Evolutionary conservation across 2,329 filamentous ascomycete species (phyloP), one percentile per base, ranked within the genome.

Genomic region (Hyphodiscus sp.): DNA sequence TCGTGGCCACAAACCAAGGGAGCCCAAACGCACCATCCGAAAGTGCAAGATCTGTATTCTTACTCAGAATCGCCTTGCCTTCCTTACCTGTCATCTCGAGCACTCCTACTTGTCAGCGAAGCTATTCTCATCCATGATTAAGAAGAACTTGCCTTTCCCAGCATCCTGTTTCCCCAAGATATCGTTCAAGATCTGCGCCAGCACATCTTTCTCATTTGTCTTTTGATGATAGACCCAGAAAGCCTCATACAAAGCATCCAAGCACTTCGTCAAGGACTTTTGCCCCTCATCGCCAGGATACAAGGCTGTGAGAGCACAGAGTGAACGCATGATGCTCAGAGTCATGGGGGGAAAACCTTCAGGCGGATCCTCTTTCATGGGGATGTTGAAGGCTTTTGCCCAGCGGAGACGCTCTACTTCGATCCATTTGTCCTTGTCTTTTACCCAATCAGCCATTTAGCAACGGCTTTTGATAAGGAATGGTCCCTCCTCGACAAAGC

Each of bases 341-440:
- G 80, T 83, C 43, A 73, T 67, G 23, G 74, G 70, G 0, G 81
- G 81, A 60, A 83, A 84, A 0, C 73, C 73, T 1, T 73, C 67
- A 1, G 80, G 80, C 7, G 67, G 57, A 0, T 58, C 51, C 1
- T 69, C 60, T 0, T 67, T 61, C 48, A 83, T 76, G 13, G 82
- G 81, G 45, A 85, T 71, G 38, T 74, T 69, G 69, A 83, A 80
- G 54, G 70, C 68, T 10, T 68, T 68, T 1, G 78, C 70, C 77
- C 77, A 82, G 53, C 81, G 78, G 19, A 67, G 45, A 16, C 81
- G 77, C 60, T 85, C 79, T 13, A 54, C 51, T 38, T 72, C 65
- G 54, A 82, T 79, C 75, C 77, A 85, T 67, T 74, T 72, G 63
- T 75, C 75, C 68, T 85, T 85, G 69, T 85, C 80, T 81, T 57